phyloP scores from a whole-genome alignment of 2,329 filamentous ascomycete species.

The Pseudonectria foliicola region DNA sequence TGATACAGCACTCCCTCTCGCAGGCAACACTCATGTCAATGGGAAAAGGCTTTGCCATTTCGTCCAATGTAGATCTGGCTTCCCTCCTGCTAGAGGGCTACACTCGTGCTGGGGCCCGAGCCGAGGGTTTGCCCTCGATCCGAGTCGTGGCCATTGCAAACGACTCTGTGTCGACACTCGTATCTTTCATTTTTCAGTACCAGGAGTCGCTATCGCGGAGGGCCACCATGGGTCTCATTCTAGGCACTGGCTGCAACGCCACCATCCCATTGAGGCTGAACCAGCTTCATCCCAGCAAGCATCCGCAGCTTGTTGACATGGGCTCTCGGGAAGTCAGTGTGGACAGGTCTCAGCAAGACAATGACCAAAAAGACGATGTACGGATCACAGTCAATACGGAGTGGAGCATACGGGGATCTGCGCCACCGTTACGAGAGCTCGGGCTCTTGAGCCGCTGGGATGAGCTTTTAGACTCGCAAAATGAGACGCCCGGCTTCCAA shows the following conservation, averaged over 20 bases:
- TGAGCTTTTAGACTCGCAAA: constrained; percentile 54
- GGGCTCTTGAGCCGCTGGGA: constrained; percentile 67
- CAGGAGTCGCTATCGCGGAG: constrained; percentile 53
- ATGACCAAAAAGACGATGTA: constrained; percentile 40
- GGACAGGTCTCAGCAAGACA: constrained; percentile 28
- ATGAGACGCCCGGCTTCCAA: constrained; percentile 68
- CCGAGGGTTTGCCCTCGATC: constrained; percentile 51
- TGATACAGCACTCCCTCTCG: constrained; percentile 56
- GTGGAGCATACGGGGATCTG: constrained; percentile 73
- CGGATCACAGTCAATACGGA: constrained; percentile 76
- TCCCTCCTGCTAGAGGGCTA: constrained; percentile 54
- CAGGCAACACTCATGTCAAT: constrained; percentile 59
- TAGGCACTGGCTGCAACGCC: constrained; percentile 75
- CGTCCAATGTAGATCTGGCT: constrained; percentile 52
- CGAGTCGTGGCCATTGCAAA: constrained; percentile 72
- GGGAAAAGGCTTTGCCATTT: constrained; percentile 64
- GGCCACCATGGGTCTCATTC: constrained; percentile 72
- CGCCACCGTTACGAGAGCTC: constrained; percentile 56
- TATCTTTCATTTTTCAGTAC: constrained; percentile 68
- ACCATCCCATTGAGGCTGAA: constrained; percentile 64
- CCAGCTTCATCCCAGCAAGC: constrained; percentile 57
- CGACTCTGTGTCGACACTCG: constrained; percentile 71
- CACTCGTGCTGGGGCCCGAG: constrained; percentile 33
- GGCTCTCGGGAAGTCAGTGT: too few species aligned
- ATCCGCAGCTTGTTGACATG: constrained; percentile 40